Evolutionary conservation across 805 yeast genomes (phyloP).

Genomic region (Myxozyma lipomycoides): DNA sequence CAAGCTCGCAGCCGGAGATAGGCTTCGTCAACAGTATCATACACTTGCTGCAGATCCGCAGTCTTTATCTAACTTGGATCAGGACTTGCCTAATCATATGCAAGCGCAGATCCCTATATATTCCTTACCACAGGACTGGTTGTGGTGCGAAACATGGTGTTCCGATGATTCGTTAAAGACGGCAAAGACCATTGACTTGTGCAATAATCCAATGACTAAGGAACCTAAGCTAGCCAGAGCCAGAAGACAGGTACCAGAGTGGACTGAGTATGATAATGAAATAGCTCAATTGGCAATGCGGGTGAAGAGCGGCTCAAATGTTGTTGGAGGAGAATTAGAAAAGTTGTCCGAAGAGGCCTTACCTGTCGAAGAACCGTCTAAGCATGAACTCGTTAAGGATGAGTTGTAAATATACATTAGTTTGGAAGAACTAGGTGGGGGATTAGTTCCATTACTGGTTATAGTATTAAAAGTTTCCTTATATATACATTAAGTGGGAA

Average conservation of each 20-base stretch:
- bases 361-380: not conserved
- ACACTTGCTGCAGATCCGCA: slow-evolving; percentile 69
- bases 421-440: too few species aligned
- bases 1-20: slow-evolving; percentile 67
- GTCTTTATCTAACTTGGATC: slow-evolving; percentile 81
- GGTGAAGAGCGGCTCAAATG: slow-evolving; percentile 16
- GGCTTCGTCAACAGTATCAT: slow-evolving; percentile 79
- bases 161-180: slow-evolving; percentile 53
- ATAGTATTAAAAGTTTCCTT: not conserved
- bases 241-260: slow-evolving; percentile 70
- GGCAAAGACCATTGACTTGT: slow-evolving; percentile 78
- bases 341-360: too few species aligned
- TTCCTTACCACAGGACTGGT: slow-evolving; percentile 77
- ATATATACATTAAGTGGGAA: too few species aligned
- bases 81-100: slow-evolving; percentile 86
- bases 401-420: slow-evolving; percentile 4
- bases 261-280: slow-evolving; percentile 62
- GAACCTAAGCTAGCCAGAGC: slow-evolving; percentile 77
- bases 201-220: slow-evolving; percentile 78
- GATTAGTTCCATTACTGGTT: not conserved
- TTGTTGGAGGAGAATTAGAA: slow-evolving; percentile 15
- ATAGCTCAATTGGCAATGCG: slow-evolving; percentile 39
- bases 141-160: slow-evolving; percentile 96
- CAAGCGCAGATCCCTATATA: slow-evolving; percentile 64
- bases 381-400: not conserved